These are phyloP conservation scores for Penicillium sclerotiorum DNA, from an alignment of 2,329 filamentous ascomycete species.

Conservation along the genomic window DNA sequence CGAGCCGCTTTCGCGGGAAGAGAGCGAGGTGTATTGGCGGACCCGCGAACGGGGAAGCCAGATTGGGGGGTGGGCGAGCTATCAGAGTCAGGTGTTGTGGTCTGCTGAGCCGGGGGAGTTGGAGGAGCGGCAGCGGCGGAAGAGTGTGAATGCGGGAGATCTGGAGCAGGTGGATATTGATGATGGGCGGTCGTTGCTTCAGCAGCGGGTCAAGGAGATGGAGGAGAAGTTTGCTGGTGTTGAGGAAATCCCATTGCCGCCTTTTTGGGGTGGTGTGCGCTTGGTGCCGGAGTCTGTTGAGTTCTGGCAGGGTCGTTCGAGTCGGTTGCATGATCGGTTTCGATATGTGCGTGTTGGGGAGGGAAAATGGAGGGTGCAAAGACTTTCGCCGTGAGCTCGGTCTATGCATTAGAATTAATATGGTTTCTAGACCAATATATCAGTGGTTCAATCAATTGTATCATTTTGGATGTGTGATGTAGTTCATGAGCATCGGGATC, in stretches of 20 bases:
- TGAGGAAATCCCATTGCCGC: slow-evolving; percentile 83
- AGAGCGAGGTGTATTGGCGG: slow-evolving; percentile 69
- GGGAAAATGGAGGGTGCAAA: slow-evolving; percentile 52
- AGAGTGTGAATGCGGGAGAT: slow-evolving; percentile 29
- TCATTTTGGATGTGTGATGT: no score
- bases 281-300: slow-evolving; percentile 84
- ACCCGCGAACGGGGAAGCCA: slow-evolving; percentile 75
- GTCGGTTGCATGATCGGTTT: slow-evolving; percentile 91
- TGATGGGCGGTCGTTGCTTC: slow-evolving; percentile 73
- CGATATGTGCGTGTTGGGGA: slow-evolving; percentile 74
- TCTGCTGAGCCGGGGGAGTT: slow-evolving; percentile 33
- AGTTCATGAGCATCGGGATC: no score
- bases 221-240: slow-evolving; percentile 73
- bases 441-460: neutral
- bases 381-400: slow-evolving; percentile 39
- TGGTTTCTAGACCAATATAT: neutral
- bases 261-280: slow-evolving; percentile 91
- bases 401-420: no score
- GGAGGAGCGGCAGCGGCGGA: slow-evolving; percentile 25
- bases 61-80: slow-evolving; percentile 90
- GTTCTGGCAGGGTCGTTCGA: slow-evolving; percentile 94
- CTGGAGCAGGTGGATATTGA: slow-evolving; percentile 49
- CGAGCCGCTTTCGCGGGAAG: slow-evolving; percentile 66
- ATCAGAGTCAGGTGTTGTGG: slow-evolving; percentile 77
- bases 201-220: slow-evolving; percentile 74